Evolutionary conservation across 257 asterid species (phyloP), one percentile per base, ranked within the genome.

Genomic region (Echites panduratus): DNA sequence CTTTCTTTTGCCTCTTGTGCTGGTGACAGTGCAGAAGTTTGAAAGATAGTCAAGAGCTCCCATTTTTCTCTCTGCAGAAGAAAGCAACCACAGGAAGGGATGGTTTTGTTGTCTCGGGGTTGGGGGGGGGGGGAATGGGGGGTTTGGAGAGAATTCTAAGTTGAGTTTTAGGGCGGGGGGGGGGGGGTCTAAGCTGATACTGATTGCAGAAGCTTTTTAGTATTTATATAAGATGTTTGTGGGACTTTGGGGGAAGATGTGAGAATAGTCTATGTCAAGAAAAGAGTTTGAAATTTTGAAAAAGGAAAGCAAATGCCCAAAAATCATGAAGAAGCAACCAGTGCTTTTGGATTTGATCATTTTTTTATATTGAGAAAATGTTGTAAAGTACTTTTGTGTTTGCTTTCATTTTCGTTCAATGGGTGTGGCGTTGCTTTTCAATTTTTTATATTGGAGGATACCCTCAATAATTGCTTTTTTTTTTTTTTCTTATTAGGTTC

Each of bases 21-120:
- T 78, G 79, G 92, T 87, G 81, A 84, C 89, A 72, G 89, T 84
- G 81, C 93, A 92, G 70, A 92, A 87, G 86, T 87, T 81, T 38
- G 96, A 88, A 71, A 92, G 85, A 84, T 89, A 92, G 73, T 92
- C 96, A 56, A 92, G 96, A 77, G 91, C 97, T 8, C 96, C 97
- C 97, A 92, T 92, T 69, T 81, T 7, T 11, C 0, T 45, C 49
- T 45, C 74, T 66, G 68, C 45, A 45, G 49, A 77, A 73, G 65
- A 76, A 77, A 81, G 80, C 19, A 71, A 61, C n/a, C n/a, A n/a
- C n/a, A n/a, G n/a, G n/a, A n/a, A n/a, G 50, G 53, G 44, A 68
- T 0, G 35, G 17, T 10, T 57, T n/a, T n/a, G n/a, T n/a, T n/a
- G 20, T 24, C 27, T 10, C 26, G 16, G 20, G 0, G 2, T 56